phyloP scores from a whole-genome alignment of 2,329 filamentous ascomycete species.

The Graphium sp. region DNA sequence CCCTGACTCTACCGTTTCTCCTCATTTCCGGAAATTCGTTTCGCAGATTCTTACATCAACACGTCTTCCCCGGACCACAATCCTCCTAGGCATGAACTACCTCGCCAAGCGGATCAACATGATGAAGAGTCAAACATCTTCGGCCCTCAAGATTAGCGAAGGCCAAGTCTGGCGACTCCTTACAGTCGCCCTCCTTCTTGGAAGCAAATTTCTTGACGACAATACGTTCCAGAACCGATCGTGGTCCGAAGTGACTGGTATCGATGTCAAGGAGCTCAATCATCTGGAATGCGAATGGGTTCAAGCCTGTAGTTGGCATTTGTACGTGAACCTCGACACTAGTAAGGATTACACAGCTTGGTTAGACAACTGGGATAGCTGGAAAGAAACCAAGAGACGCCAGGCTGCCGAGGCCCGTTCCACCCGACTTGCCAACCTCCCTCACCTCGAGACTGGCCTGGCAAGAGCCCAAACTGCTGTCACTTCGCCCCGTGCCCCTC shows the following conservation, averaged over 20 bases:
- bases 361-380: conserved; percentile 43
- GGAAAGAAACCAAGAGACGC: conserved; percentile 37
- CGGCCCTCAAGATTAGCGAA: conserved; percentile 39
- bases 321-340: conserved; percentile 72
- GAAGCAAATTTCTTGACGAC: conserved; percentile 92
- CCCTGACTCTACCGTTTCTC: conserved; percentile 36
- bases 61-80: conserved; percentile 76
- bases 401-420: conserved; percentile 17
- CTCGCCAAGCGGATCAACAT: conserved; percentile 69
- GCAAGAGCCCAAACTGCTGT: conserved; percentile 8
- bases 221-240: conserved; percentile 97
- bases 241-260: conserved; percentile 90
- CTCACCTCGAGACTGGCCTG: conserved; percentile 22
- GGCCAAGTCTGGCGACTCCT: conserved; percentile 77
- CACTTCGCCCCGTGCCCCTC: conserved; percentile 9
- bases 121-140: conserved; percentile 32
- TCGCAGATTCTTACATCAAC: conserved; percentile 82
- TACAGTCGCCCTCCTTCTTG: conserved; percentile 68
- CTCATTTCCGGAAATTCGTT: conserved; percentile 81
- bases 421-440: conserved; percentile 19
- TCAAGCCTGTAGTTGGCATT: conserved; percentile 61
- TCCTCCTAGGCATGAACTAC: conserved; percentile 80
- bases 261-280: conserved; percentile 71
- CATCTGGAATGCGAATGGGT: conserved; percentile 79
- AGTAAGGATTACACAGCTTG: conserved; percentile 54